phyloP scores from a whole-genome alignment of 2,329 filamentous ascomycete species.

The Phialemoniopsis sp. region DNA sequence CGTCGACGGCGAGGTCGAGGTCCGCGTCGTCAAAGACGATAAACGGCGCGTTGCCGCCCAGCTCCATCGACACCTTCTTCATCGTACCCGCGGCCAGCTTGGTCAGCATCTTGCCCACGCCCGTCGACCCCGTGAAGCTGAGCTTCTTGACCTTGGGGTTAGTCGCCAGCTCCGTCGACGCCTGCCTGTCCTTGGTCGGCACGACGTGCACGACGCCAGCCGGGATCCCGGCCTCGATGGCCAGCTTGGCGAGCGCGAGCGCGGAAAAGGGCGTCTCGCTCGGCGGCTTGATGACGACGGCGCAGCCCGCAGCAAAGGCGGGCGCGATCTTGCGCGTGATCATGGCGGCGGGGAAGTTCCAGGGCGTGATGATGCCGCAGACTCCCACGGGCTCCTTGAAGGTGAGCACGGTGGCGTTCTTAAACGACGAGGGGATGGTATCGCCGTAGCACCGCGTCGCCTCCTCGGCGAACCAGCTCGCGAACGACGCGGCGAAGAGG shows the following conservation, averaged over 20 bases:
- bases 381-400: conserved; percentile 65
- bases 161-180: conserved; percentile 5
- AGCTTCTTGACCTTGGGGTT: conserved; percentile 37
- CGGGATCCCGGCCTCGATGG: conserved; percentile 62
- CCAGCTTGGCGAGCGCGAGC: conserved; percentile 62
- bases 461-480: conserved; percentile 61
- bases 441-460: conserved; percentile 54
- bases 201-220: conserved; percentile 49
- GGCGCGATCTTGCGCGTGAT: conserved; percentile 38
- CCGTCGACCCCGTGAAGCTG: conserved; percentile 62
- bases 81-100: conserved; percentile 52
- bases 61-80: conserved; percentile 61
- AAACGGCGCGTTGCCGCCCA: conserved; percentile 61
- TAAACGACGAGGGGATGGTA: conserved; percentile 54
- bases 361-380: conserved; percentile 62
- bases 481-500: conserved; percentile 54
- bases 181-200: conserved; percentile 8
- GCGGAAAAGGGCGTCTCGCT: conserved; percentile 66
- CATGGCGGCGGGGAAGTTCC: conserved; percentile 58
- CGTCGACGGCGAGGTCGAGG: conserved; percentile 49
- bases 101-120: conserved; percentile 55
- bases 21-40: conserved; percentile 62
- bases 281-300: conserved; percentile 67
- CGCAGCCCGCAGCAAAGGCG: conserved; percentile 65
- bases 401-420: conserved; percentile 58